Base-by-base conservation (phyloP, 192 early-diverging fungal species). In the Backusella parvicylindrica region DNA sequence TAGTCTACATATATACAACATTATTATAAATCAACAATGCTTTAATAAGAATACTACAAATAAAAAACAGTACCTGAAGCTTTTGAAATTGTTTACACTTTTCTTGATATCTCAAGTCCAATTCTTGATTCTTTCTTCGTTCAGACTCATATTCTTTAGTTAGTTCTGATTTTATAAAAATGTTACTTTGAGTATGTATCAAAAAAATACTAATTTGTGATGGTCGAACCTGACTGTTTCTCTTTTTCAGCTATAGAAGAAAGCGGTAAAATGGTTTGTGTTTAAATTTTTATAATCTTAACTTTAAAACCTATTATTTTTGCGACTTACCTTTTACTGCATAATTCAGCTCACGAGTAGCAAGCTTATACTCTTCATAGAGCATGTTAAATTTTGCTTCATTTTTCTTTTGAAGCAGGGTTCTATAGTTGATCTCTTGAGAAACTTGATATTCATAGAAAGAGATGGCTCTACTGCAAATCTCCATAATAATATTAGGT, bases 401-500 rank as follows among this genome's bases (percentile, higher is more conserved):
- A 15, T 79, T 30, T 41, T 70, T 78, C 26, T 79, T 82, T 31
- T 79, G 73, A 0, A 84, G n/a, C 53, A 85, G 72, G 1, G 82
- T 73, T 36, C 80, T 79, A 23, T 81, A 82, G 26, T 63, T 76
- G 11, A 79, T 47, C 41, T 91, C 92, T 40, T 91, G 92, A 0
- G 90, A 80, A 0, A 78, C 78, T 70, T 93, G 92, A 73, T 91
- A 91, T 1, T 88, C 84, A 82, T 88, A 91, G 63, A 93, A 93
- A 0, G 88, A 85, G 18, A 92, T 76, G 1, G 85, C 89, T 3
- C 89, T 86, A 31, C 84, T 84, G 60, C 89, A 90, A 12, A 92
- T 92, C 67, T 91, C 92, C 81, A 89, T 76, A 9, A 93, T 83
- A 21, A 84, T 72, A 35, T 85, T 80, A 1, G 92, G 92, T 13